phyloP scores from a whole-genome alignment of 2,329 filamentous ascomycete species.

The Exophiala dermatitidis region DNA sequence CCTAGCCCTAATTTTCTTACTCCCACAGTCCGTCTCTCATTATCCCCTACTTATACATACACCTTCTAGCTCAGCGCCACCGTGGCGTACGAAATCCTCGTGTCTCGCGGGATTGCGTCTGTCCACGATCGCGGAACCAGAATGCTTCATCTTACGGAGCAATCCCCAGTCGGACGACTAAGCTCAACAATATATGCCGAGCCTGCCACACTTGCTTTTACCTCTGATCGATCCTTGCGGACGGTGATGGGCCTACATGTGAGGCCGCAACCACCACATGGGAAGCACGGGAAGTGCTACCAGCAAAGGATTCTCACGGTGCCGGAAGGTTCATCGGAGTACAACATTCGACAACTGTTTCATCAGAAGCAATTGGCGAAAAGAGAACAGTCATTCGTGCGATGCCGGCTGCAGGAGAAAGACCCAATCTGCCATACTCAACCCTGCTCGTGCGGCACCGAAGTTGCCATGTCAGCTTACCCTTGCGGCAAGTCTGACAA shows the following conservation, averaged over 20 bases:
- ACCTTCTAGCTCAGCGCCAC: slow-evolving; percentile 11
- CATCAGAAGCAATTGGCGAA: background rate
- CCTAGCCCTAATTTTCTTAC: background rate
- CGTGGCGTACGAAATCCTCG: slow-evolving; percentile 21
- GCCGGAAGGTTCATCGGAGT: too few relatives aligned
- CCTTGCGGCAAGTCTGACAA: background rate
- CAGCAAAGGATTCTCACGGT: too few relatives aligned
- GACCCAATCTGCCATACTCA: background rate
- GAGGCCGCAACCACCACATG: too few relatives aligned
- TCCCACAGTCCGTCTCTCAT: slow-evolving; percentile 2
- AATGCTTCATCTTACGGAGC: slow-evolving; percentile 3
- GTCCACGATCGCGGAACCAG: slow-evolving; percentile 5
- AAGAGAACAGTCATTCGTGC: background rate
- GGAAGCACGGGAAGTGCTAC: too few relatives aligned
- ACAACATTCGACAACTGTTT: background rate
- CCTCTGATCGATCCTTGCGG: background rate
- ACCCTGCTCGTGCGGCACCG: background rate
- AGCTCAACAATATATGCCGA: background rate
- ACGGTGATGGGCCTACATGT: too few relatives aligned
- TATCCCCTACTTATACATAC: slow-evolving; percentile 3
- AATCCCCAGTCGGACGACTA: background rate
- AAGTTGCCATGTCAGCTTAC: too few relatives aligned
- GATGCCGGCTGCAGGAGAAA: background rate
- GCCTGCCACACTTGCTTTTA: background rate
- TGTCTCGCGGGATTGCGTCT: slow-evolving; percentile 19